Conservation (phyloP, 2,329 filamentous ascomycete species). For the Didymella arachidicola region DNA sequence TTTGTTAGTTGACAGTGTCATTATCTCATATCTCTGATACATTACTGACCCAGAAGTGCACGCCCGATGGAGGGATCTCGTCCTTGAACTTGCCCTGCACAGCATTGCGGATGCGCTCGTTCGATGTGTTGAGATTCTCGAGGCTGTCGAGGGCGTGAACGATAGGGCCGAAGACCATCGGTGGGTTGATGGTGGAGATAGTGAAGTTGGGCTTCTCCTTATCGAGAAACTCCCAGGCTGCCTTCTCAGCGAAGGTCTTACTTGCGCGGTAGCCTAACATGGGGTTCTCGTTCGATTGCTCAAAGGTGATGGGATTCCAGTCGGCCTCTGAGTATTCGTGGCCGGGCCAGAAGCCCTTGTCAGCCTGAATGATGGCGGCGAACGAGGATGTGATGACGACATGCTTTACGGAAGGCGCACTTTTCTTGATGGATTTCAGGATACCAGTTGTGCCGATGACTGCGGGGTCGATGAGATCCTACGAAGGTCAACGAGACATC, state of each 20-base stretch:
- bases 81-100: constrained; percentile 69
- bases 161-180: constrained; percentile 60
- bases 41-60: constrained; percentile 54
- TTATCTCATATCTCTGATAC: too few species aligned
- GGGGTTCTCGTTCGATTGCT: constrained; percentile 57
- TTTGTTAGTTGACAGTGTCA: too few species aligned
- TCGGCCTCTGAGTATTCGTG: constrained; percentile 63
- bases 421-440: constrained; percentile 67
- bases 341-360: constrained; percentile 59
- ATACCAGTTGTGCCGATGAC: constrained; percentile 70
- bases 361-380: constrained; percentile 67
- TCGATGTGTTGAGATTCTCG: constrained; percentile 75
- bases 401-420: constrained; percentile 71
- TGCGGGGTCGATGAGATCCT: constrained; percentile 65
- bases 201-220: constrained; percentile 61
- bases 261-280: constrained; percentile 60
- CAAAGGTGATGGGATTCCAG: constrained; percentile 65
- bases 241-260: constrained; percentile 69
- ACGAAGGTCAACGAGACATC: constrained; percentile 22
- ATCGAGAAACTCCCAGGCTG: constrained; percentile 62
- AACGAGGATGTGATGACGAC: constrained; percentile 77
- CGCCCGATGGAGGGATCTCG: constrained; percentile 64
- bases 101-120: constrained; percentile 70
- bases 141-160: constrained; percentile 68
- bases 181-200: constrained; percentile 59